Evolutionary conservation across 139 green algal genomes (phyloP), one percentile per base, ranked within the genome.

Genomic region (Chlorella sp.): DNA sequence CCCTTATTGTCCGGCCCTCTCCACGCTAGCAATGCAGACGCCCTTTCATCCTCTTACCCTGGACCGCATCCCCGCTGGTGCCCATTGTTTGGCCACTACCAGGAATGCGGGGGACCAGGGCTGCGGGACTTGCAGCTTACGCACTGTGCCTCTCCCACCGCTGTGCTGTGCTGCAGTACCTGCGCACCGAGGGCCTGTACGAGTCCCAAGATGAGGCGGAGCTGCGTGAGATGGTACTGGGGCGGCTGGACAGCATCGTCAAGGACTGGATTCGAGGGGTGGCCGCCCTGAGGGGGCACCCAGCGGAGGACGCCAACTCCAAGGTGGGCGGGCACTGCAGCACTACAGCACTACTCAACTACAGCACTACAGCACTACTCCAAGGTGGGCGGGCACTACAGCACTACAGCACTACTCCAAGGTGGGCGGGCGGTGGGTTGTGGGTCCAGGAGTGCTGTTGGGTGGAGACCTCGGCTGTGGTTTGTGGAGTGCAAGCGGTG

Each of bases 231-330:
- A 88, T 94, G 39, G 92, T 94, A 84, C 90, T 96, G 81, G 94
- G 93, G 9, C 75, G 68, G 14, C 83, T 96, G 82, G 89, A 95
- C 60, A n/a, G 40, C 0, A 39, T 95, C 1, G 92, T 93, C 14
- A 92, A 92, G 69, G 57, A 93, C 1, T 96, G 94, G 94, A 94
- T 96, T 3, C 81, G 79, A 2, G 76, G 82, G 0, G 93, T 96
- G 40, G 92, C 89, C 3, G 80, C 66, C 28, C 40, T 61, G n/a
- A 37, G 66, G 32, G 91, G 91, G 2, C 78, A 91, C 40, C 64
- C 83, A 26, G 30, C 81, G 21, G 80, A 88, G 39, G 97, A 98
- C 15, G 96, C 96, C 60, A 97, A 97, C 76, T 96, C 96, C 24
- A 96, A 95, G 75, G 75, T 81, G 75, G 34, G 75, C n/a, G 64